Conservation (phyloP, 2,329 filamentous ascomycete genomes). For the Ophiocordyceps robertsii region DNA sequence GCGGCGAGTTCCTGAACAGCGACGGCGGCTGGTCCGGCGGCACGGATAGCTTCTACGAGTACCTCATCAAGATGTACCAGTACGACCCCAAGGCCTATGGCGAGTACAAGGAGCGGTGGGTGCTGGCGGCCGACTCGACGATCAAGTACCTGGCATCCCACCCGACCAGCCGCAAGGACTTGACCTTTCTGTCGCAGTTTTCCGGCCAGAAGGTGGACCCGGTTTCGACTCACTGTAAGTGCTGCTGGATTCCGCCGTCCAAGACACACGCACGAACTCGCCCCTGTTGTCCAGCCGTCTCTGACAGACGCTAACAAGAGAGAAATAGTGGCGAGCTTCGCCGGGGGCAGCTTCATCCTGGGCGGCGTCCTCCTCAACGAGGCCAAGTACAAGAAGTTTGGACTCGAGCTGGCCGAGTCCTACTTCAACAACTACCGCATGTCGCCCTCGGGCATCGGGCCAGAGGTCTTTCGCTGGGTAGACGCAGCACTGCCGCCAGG, state of each 20-base stretch:
- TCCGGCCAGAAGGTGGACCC: slow-evolving; percentile 29
- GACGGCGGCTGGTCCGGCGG: slow-evolving; percentile 66
- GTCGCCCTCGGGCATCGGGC: slow-evolving; percentile 62
- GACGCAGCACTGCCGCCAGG: slow-evolving; percentile 22
- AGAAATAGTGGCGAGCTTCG: slow-evolving; percentile 58
- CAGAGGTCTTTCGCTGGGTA: slow-evolving; percentile 56
- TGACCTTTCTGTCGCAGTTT: slow-evolving; percentile 58
- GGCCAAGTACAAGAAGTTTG: slow-evolving; percentile 58
- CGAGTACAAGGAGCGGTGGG: slow-evolving; percentile 60
- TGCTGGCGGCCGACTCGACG: slow-evolving; percentile 59
- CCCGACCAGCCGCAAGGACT: slow-evolving; percentile 49
- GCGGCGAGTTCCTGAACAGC: slow-evolving; percentile 54
- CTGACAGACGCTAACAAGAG: slow-evolving; percentile 23
- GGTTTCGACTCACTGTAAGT: slow-evolving; percentile 35
- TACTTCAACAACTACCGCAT: slow-evolving; percentile 62
- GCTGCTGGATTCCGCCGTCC: no score
- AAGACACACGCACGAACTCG: background rate
- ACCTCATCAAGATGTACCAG: slow-evolving; percentile 81
- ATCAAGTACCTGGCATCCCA: slow-evolving; percentile 59
- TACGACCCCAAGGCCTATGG: slow-evolving; percentile 56
- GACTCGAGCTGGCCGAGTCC: slow-evolving; percentile 54
- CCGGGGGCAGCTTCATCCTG: slow-evolving; percentile 75
- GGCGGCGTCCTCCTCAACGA: slow-evolving; percentile 57
- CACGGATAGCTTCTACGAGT: slow-evolving; percentile 75
- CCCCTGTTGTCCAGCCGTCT: no score